phyloP scores from a whole-genome alignment of 208 protist species.

The Paratrypanosoma confusum region DNA sequence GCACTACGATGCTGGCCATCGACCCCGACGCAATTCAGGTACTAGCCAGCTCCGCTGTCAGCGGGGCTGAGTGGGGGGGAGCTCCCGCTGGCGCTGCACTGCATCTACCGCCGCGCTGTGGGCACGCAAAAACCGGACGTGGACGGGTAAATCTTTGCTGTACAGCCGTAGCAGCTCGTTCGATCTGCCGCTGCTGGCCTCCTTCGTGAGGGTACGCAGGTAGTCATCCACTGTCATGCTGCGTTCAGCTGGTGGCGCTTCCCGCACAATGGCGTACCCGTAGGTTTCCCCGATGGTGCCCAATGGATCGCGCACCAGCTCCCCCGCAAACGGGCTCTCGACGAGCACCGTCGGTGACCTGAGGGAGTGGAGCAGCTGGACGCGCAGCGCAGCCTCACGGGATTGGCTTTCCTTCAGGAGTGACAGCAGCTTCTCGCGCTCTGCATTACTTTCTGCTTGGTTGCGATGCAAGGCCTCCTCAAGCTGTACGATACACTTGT shows the following conservation, averaged over 20 bases:
- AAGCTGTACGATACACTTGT: too few relatives aligned
- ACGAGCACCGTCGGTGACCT: constrained; percentile 46
- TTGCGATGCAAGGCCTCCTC: too few relatives aligned
- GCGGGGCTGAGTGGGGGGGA: too few relatives aligned
- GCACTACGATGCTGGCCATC: too few relatives aligned
- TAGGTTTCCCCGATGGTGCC: too few relatives aligned
- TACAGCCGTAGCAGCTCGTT: neutral
- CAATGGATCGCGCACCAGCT: too few relatives aligned
- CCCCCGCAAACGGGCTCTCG: too few relatives aligned
- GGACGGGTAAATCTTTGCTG: constrained; percentile 46
- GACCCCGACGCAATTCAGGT: too few relatives aligned
- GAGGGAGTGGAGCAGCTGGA: constrained; percentile 35
- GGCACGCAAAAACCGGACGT: constrained; percentile 63
- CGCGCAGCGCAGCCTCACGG: constrained; percentile 23
- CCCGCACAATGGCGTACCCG: too few relatives aligned
- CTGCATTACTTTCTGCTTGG: too few relatives aligned
- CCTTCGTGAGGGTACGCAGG: neutral
- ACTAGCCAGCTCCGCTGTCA: too few relatives aligned
- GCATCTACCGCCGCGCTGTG: constrained; percentile 60
- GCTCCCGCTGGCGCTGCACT: constrained; percentile 29
- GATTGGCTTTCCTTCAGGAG: constrained; percentile 3
- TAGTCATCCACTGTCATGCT: neutral
- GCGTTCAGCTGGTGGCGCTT: neutral
- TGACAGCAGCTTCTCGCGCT: too few relatives aligned
- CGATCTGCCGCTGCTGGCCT: neutral